Conservation (phyloP, 768 basidiomycete species). For the Exidia glandulosa region DNA sequence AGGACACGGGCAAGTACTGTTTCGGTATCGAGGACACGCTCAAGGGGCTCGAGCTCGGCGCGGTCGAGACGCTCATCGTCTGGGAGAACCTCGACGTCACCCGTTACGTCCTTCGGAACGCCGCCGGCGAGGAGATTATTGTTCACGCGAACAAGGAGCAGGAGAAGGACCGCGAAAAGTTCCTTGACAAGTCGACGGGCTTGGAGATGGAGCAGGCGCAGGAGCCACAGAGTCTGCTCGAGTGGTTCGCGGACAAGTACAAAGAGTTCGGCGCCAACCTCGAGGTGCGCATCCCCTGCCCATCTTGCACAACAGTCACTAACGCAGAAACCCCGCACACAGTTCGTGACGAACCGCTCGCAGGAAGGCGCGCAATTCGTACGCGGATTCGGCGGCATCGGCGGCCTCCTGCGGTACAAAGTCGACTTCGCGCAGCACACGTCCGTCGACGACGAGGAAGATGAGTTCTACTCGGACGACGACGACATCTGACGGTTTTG, state of each 20-base stretch:
- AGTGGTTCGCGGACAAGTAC: constrained; percentile 99
- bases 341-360: constrained; percentile 87
- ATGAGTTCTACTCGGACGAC: constrained; percentile 75
- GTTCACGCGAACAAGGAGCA: constrained; percentile 70
- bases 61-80: constrained; percentile 93
- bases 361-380: constrained; percentile 98
- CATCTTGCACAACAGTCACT: background rate
- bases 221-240: constrained; percentile 81
- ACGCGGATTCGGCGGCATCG: constrained; percentile 97
- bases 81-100: constrained; percentile 96
- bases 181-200: constrained; percentile 88
- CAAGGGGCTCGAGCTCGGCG: constrained; percentile 90
- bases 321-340: background rate
- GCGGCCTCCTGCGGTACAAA: constrained; percentile 92
- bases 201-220: constrained; percentile 84
- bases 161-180: constrained; percentile 90
- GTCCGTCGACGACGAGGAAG: constrained; percentile 63
- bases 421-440: constrained; percentile 85
- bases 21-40: constrained; percentile 97
- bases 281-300: constrained; percentile 29
- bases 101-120: constrained; percentile 81
- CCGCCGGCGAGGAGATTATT: constrained; percentile 68
- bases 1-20: constrained; percentile 92
- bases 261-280: constrained; percentile 93
- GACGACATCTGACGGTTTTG: constrained; percentile 79